These are phyloP conservation scores for Durusdinium trenchii DNA, from an alignment of 73 alveolate genomes.

Conservation along the genomic window DNA sequence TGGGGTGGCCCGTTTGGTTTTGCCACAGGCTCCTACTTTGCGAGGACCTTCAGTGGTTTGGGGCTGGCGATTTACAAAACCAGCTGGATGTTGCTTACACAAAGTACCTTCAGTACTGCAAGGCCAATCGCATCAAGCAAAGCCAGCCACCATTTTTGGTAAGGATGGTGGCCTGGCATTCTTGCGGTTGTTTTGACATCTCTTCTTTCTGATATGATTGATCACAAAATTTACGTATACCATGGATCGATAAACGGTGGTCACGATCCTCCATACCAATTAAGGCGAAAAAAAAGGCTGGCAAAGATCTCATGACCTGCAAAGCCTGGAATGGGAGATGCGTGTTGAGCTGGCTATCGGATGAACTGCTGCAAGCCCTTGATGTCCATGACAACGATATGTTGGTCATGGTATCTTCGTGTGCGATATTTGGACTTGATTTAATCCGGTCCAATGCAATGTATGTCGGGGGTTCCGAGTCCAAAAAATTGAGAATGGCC, in stretches of 20 bases:
- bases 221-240: too few relatives aligned
- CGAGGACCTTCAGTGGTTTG: background rate
- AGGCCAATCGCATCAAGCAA: background rate
- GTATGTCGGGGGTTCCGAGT: too few relatives aligned
- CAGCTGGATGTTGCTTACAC: background rate
- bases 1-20: too few relatives aligned
- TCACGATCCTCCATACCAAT: too few relatives aligned
- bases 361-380: background rate
- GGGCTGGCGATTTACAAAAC: background rate
- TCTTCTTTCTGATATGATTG: too few relatives aligned
- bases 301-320: background rate
- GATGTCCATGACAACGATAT: background rate
- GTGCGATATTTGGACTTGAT: background rate
- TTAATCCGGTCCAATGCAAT: too few relatives aligned
- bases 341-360: background rate
- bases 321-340: conserved; percentile 20
- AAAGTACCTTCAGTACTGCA: background rate
- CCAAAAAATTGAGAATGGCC: too few relatives aligned
- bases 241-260: too few relatives aligned
- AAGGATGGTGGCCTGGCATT: background rate
- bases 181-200: too few relatives aligned
- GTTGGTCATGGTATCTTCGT: background rate
- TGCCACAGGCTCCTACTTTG: background rate
- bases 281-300: background rate
- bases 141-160: background rate